phyloP scores from a whole-genome alignment of 257 asterid species.

The Salvia hispanica region DNA sequence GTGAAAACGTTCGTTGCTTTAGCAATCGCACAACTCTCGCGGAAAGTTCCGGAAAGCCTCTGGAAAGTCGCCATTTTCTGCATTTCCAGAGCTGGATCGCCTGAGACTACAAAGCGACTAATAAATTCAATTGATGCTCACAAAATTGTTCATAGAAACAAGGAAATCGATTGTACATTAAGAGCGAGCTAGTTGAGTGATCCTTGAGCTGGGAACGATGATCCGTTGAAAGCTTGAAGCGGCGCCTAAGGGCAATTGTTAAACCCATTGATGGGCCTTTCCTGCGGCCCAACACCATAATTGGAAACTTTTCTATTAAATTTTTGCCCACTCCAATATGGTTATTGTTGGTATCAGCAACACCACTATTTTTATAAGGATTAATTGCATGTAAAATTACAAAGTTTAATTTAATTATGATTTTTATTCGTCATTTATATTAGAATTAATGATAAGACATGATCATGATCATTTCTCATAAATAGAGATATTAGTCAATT shows the following conservation, averaged over 20 bases:
- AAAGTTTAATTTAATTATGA: no score
- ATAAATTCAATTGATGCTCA: neutral
- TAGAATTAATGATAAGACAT: no score
- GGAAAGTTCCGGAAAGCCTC: conserved; percentile 55
- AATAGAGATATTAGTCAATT: no score
- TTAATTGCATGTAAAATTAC: no score
- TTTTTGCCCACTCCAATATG: no score
- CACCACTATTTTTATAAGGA: no score
- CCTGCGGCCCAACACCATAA: no score
- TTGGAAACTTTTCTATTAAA: no score
- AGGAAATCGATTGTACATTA: neutral
- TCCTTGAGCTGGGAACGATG: neutral
- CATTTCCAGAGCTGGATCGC: conserved; percentile 33
- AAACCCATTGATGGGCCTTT: neutral
- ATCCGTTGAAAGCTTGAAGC: no score
- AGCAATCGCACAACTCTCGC: conserved; percentile 56
- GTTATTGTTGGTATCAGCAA: no score
- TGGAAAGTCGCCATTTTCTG: conserved; percentile 52
- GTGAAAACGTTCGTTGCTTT: conserved; percentile 56
- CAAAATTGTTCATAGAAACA: neutral
- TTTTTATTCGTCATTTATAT: no score
- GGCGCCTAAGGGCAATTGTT: neutral
- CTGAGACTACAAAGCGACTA: conserved; percentile 4
- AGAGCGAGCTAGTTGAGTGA: neutral
- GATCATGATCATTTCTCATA: no score